Evolutionary conservation across 192 early-diverging fungal species (phyloP).

Genomic region (Linderina pennispora): DNA sequence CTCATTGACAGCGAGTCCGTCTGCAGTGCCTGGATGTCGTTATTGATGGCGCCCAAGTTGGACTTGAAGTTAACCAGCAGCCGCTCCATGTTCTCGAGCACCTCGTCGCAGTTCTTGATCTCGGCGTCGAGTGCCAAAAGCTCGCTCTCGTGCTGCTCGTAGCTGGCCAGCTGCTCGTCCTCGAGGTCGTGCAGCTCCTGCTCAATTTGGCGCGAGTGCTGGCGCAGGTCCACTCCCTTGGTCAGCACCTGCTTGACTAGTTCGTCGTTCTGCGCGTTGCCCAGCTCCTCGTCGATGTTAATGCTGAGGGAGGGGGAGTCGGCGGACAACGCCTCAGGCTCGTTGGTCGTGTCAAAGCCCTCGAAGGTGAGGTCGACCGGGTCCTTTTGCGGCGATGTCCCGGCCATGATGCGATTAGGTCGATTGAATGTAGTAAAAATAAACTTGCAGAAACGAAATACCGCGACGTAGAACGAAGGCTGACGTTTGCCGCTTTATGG

Average conservation of each 20-base stretch:
- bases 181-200: slow-evolving; percentile 66
- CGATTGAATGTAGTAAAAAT: no score
- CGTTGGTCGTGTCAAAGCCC: slow-evolving; percentile 38
- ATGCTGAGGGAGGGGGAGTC: neutral
- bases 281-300: slow-evolving; percentile 3
- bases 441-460: neutral
- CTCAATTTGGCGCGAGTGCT: slow-evolving; percentile 76
- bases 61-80: slow-evolving; percentile 80
- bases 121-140: slow-evolving; percentile 38
- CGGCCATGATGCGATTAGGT: neutral
- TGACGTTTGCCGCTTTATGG: no score
- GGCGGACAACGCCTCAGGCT: slow-evolving; percentile 2
- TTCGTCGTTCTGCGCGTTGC: slow-evolving; percentile 76
- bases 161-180: slow-evolving; percentile 53
- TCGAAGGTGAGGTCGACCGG: slow-evolving; percentile 26
- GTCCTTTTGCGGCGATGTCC: neutral
- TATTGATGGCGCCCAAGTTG: slow-evolving; percentile 81
- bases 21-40: slow-evolving; percentile 85
- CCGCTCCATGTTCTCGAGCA: slow-evolving; percentile 80
- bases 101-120: slow-evolving; percentile 61
- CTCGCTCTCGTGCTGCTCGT: slow-evolving; percentile 30
- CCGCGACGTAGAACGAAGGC: no score
- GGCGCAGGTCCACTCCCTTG: slow-evolving; percentile 77
- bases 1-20: slow-evolving; percentile 75
- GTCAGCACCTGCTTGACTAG: slow-evolving; percentile 74